Conservation (phyloP, 495 filamentous ascomycete genomes). For the Diplogelasinospora grovesii region DNA sequence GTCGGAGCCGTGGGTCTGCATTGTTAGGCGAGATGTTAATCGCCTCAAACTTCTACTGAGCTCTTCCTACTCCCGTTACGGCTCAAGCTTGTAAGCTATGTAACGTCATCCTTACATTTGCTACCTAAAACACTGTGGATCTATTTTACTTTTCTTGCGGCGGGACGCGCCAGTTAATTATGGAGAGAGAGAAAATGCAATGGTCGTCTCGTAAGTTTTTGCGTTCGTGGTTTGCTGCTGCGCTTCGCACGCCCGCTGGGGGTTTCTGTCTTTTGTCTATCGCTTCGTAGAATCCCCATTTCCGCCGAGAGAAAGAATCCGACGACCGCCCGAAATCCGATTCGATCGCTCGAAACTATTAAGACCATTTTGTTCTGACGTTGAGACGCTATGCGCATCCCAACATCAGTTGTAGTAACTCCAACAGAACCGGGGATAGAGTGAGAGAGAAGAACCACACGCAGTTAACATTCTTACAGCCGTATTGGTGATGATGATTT, state of each 20-base stretch:
- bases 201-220: background rate
- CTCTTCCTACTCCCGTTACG: too few species aligned
- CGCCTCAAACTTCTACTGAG: too few species aligned
- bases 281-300: background rate
- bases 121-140: background rate
- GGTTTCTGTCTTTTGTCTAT: constrained; percentile 16
- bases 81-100: too few species aligned
- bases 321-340: constrained; percentile 2
- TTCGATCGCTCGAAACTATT: constrained; percentile 29
- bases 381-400: constrained; percentile 4
- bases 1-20: too few species aligned
- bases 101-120: background rate
- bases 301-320: background rate
- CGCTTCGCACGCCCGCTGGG: too few species aligned
- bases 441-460: constrained; percentile 11
- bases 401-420: constrained; percentile 31
- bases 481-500: background rate
- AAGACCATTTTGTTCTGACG: constrained; percentile 8
- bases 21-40: too few species aligned
- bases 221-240: constrained; percentile 1
- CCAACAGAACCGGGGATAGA: constrained; percentile 16
- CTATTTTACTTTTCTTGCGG: background rate
- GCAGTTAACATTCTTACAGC: constrained; percentile 22
- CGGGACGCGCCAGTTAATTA: background rate
- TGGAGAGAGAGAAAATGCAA: background rate